Percentiles rank a stretch among this genome's conserved stretches.
Conservation (phyloP, 2,329 filamentous ascomycete genomes). For the Magnaporthales sp. region DNA sequence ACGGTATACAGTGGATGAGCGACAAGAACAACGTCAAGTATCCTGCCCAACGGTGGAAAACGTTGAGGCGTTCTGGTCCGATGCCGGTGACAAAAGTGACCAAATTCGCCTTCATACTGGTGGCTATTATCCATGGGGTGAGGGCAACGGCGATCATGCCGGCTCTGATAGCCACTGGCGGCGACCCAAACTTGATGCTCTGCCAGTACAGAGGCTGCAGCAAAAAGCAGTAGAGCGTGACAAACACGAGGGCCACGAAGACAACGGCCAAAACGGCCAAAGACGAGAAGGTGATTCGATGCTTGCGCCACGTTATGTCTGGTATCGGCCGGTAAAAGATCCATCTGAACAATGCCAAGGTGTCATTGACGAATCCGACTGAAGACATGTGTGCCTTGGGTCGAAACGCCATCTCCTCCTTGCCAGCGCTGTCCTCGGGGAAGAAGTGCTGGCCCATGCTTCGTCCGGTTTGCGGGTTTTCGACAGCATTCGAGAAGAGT, state of each 20-base stretch:
- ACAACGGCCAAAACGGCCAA: conserved; percentile 63
- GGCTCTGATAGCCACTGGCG: conserved; percentile 75
- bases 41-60: conserved; percentile 85
- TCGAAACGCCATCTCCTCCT: conserved; percentile 48
- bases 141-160: conserved; percentile 90
- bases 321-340: conserved; percentile 84
- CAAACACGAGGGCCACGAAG: conserved; percentile 59
- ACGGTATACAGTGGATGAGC: conserved; percentile 78
- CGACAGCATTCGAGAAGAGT: conserved; percentile 14
- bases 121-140: conserved; percentile 85
- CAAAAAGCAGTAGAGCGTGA: conserved; percentile 74
- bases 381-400: conserved; percentile 69
- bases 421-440: conserved; percentile 43
- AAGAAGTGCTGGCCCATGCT: conserved; percentile 63
- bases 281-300: conserved; percentile 72
- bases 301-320: conserved; percentile 58
- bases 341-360: conserved; percentile 76
- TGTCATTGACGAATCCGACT: conserved; percentile 65
- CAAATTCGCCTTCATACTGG: conserved; percentile 86
- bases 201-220: conserved; percentile 84
- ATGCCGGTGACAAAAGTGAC: conserved; percentile 81
- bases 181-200: conserved; percentile 79
- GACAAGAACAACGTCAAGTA: conserved; percentile 79
- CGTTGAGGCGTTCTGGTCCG: conserved; percentile 84
- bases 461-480: conserved; percentile 21